Conservation (phyloP, 306 rosid species). For the Alnus glutinosa region DNA sequence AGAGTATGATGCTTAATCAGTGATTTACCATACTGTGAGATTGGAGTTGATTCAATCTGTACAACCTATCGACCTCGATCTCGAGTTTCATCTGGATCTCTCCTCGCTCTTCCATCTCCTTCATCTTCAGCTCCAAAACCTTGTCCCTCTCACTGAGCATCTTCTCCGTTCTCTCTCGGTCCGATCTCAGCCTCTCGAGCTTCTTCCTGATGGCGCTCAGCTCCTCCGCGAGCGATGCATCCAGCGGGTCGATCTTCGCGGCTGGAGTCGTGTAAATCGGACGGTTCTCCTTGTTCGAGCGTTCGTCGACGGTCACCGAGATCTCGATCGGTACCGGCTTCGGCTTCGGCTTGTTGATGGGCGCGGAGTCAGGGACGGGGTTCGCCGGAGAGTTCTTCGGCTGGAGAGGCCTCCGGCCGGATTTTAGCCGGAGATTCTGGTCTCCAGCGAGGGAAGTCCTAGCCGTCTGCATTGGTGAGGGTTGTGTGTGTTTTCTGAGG, state of each 20-base stretch:
- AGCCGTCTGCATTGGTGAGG: slow-evolving; percentile 35
- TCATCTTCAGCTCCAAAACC: slow-evolving; percentile 50
- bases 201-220: slow-evolving; percentile 70
- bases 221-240: slow-evolving; percentile 81
- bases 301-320: slow-evolving; percentile 14
- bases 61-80: slow-evolving; percentile 80
- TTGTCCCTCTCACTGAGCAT: slow-evolving; percentile 58
- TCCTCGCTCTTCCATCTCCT: slow-evolving; percentile 62
- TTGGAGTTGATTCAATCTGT: slow-evolving; percentile 77
- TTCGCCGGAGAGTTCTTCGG: slow-evolving; percentile 53
- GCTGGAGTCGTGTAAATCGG: slow-evolving; percentile 8
- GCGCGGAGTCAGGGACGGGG: slow-evolving; percentile 12
- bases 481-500: neutral
- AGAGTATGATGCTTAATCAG: neutral
- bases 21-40: slow-evolving; percentile 57
- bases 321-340: slow-evolving; percentile 33
- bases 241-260: slow-evolving; percentile 38
- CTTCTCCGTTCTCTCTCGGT: slow-evolving; percentile 63
- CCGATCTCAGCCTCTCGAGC: slow-evolving; percentile 63
- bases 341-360: slow-evolving; percentile 39
- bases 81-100: slow-evolving; percentile 76
- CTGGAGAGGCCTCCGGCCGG: slow-evolving; percentile 78
- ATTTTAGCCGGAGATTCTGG: slow-evolving; percentile 45
- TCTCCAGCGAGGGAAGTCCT: slow-evolving; percentile 38
- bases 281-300: slow-evolving; percentile 58